Evolutionary conservation across 345 rosid genomes (phyloP), one percentile per base, ranked within the genome.

Genomic region (thale cress (Arabidopsis thaliana)): DNA sequence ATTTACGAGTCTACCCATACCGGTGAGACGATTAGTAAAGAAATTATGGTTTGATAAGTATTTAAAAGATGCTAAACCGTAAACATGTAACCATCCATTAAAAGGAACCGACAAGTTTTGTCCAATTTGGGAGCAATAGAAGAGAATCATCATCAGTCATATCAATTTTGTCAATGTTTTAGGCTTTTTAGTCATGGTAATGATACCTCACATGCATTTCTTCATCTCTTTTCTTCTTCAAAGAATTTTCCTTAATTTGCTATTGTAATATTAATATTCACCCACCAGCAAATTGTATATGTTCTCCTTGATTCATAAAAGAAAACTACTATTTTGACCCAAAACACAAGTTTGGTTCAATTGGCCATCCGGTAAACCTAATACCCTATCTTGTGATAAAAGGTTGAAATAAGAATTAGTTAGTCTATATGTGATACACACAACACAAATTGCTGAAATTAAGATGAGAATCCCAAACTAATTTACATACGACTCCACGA

Each of bases 401-500:
- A 16, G 6, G 6, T 16, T 20, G 7, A 50, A 50, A 32, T 8
- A 25, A 11, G 69, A 67, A 62, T 62, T 51, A 13, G 78, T 69
- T 62, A 44, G 13, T 49, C 40, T 71, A 24, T 65, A 62, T 40
- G 22, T 37, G 40, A 62, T 53, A 57, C 76, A 59, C 74, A 65
- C 76, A 77, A 58, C 67, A 56, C 76, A 70, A 38, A 56, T 10
- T 30, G 9, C 52, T 62, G 58, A 70, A 48, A 45, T 20, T 6
- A 36, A 1, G 32, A 56, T 10, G 38, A 37, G 16, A 23, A 71
- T 30, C 72, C 23, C 67, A 65, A 56, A 77, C 71, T 70, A 40
- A 70, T 77, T 70, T 77, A 77, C 80, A 70, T 64, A 32, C 50
- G 4, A 76, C 40, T 28, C 32, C 61, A 52, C 42, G 41, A 53